Evolutionary conservation across 164 flowering plant genomes (phyloP).

Genomic region (Santalum album): DNA sequence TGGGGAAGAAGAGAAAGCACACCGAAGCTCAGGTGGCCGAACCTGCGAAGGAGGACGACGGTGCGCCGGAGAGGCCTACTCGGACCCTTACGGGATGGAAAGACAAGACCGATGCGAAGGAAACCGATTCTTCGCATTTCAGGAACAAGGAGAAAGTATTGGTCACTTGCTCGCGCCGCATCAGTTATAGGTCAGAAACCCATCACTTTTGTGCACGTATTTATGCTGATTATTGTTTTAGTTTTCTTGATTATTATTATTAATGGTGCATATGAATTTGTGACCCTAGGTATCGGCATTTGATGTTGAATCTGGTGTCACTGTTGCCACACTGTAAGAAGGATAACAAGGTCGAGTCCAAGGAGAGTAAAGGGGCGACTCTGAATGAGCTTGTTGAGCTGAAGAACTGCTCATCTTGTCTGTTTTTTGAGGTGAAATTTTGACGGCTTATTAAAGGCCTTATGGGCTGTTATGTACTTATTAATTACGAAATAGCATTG

Average conservation of each 20-base stretch:
- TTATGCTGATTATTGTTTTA: background rate
- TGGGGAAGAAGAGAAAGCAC: conserved; percentile 85
- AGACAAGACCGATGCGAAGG: conserved; percentile 26
- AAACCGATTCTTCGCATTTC: conserved; percentile 22
- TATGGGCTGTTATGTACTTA: too few species aligned
- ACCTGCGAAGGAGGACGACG: conserved; percentile 28
- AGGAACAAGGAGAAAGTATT: conserved; percentile 87
- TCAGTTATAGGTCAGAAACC: conserved; percentile 52
- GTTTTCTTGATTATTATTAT: background rate
- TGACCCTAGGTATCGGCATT: conserved; percentile 69
- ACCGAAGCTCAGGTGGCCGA: conserved; percentile 23
- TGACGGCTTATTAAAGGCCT: background rate
- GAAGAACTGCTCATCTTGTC: conserved; percentile 67
- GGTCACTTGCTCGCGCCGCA: conserved; percentile 91
- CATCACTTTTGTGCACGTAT: background rate
- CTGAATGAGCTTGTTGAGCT: conserved; percentile 92
- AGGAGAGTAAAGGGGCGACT: conserved; percentile 65
- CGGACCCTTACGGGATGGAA: conserved; percentile 90
- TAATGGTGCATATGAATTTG: background rate
- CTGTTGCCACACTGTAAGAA: conserved; percentile 90
- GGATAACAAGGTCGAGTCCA: conserved; percentile 87
- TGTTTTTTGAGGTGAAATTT: conserved; percentile 78
- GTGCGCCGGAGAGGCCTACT: conserved; percentile 53
- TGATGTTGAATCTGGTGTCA: conserved; percentile 95
- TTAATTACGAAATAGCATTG: too few species aligned